Evolutionary conservation across 169 alveolate genomes (phyloP), one percentile per base, ranked within the genome.

Genomic region (Cryptosporidium bovis): DNA sequence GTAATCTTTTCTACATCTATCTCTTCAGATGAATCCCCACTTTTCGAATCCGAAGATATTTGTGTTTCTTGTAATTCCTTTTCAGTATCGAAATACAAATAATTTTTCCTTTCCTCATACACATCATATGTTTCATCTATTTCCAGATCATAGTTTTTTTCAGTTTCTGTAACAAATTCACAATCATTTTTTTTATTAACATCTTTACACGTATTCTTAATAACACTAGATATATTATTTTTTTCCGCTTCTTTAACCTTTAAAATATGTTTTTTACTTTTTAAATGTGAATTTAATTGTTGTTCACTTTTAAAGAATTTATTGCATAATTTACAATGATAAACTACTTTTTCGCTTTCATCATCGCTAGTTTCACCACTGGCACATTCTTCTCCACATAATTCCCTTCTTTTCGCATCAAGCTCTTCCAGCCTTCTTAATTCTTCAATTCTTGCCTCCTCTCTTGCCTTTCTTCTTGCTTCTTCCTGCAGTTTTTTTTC

Each of bases 251-350:
- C 65, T 29, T 83, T 56, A 56, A 90, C 66, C 24, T 71, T 91
- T 36, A 66, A 69, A n/a, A 90, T 51, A 24, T 93, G 95, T 51
- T 90, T 93, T 55, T 93, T 93, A 1, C 93, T 89, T 27, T 90
- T 91, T 20, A 90, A 83, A 67, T 93, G 95, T 15, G 93, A 90
- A 29, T 51, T 82, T 27, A 66, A 71, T 50, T 93, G 94, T 27
- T 83, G 90, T 83, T 83, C 87, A 50, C 91, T 91, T 46, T 85
- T 90, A 33, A 93, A 93, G 40, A 82, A 71, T 33, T 93, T 93
- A 83, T 65, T 93, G 51, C 95, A 93, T 15, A 90, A 64, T 44
- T 84, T 92, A 44, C 95, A 93, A 36, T 83, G 15, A 66, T 89
- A 91, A 2, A 90, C 82, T 46, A 91, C 46, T 64, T 64, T 65